phyloP scores from a whole-genome alignment of 2,329 filamentous ascomycete genomes.

The Diplodia scrobiculata region DNA sequence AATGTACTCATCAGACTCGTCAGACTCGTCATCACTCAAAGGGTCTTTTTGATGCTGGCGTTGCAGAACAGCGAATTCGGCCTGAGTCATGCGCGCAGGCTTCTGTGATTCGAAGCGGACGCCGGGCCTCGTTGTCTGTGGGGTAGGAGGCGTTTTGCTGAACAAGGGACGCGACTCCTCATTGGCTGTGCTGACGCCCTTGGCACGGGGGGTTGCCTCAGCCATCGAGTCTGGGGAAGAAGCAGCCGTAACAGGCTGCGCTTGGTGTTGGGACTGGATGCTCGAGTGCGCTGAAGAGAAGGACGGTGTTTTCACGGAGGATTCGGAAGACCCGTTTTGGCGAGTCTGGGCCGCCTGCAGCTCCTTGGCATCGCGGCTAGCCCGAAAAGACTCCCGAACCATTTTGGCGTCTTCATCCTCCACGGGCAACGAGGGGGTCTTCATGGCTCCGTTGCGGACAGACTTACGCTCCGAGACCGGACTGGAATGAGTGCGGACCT shows the following conservation, averaged over 20 bases:
- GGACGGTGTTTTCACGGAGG: slow-evolving; percentile 26
- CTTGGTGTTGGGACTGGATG: slow-evolving; percentile 17
- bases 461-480: slow-evolving; percentile 23
- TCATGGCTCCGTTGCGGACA: slow-evolving; percentile 11
- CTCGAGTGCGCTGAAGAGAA: slow-evolving; percentile 26
- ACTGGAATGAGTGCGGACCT: slow-evolving; percentile 19
- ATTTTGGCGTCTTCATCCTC: slow-evolving; percentile 38
- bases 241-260: slow-evolving; percentile 11
- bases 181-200: slow-evolving; percentile 5
- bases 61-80: slow-evolving; percentile 22
- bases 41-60: slow-evolving; percentile 24
- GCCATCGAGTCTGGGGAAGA: slow-evolving; percentile 24
- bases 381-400: slow-evolving; percentile 37
- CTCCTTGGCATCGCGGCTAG: slow-evolving; percentile 27
- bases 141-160: slow-evolving; percentile 11
- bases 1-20: slow-evolving; percentile 26
- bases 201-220: slow-evolving; percentile 25
- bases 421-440: slow-evolving; percentile 31
- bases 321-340: slow-evolving; percentile 24
- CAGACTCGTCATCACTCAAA: slow-evolving; percentile 18
- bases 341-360: slow-evolving; percentile 7
- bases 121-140: neutral
- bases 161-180: slow-evolving; percentile 26
- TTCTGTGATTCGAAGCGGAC: slow-evolving; percentile 23
- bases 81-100: slow-evolving; percentile 27